Evolutionary conservation across 257 asterid species (phyloP).

Genomic region (Leptodermis oblonga): DNA sequence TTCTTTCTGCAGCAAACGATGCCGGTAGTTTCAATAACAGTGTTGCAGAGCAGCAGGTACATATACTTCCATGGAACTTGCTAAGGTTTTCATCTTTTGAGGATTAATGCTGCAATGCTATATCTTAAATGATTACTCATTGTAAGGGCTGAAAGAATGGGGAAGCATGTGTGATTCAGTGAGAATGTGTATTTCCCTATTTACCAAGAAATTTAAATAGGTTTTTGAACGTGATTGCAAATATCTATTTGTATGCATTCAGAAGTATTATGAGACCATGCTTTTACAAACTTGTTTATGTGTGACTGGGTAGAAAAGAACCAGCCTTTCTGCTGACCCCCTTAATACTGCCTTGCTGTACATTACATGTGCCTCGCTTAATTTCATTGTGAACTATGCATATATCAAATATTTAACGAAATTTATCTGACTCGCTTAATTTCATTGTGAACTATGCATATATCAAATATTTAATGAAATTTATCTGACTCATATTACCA

Average conservation of each 20-base stretch:
- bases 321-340: not conserved
- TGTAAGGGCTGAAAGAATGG: not conserved
- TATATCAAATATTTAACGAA: not conserved
- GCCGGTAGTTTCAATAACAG: conserved; percentile 97
- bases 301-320: not conserved
- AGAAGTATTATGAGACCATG: not conserved
- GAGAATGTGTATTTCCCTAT: not conserved
- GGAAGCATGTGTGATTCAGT: not conserved
- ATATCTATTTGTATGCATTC: not conserved
- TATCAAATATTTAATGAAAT: not conserved
- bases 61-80: conserved; percentile 15
- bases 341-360: not conserved
- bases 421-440: not conserved
- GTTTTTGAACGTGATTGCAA: not conserved
- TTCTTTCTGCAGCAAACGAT: conserved; percentile 71
- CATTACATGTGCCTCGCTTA: not conserved
- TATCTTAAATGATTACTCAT: not conserved
- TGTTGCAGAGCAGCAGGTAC: conserved; percentile 94
- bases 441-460: not conserved
- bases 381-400: not conserved
- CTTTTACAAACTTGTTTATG: not conserved
- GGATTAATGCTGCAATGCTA: not conserved
- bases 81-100: conserved; percentile 4
- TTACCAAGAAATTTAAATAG: not conserved
- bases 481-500: conserved; percentile 23